A percentile compares a stretch with the other conserved stretches of the same genome.
Evolutionary conservation across 2,329 filamentous ascomycete species (phyloP).

Genomic region (Malbranchea cinnamomea): DNA sequence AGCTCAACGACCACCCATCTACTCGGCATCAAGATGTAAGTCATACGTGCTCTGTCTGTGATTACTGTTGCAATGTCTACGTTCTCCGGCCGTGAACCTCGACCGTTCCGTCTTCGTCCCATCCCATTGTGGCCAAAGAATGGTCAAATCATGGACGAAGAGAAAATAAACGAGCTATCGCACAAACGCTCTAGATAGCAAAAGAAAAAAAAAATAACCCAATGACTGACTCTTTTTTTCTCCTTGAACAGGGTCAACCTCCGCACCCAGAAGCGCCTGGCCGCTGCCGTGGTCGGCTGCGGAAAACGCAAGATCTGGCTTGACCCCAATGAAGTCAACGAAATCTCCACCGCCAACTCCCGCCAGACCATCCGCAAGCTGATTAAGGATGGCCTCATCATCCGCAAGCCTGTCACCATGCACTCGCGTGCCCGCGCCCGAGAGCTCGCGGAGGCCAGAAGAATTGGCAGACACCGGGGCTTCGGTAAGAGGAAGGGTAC

Average conservation of each 20-base stretch:
- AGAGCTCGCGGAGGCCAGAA: slow-evolving; percentile 84
- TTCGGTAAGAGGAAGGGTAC: slow-evolving; percentile 99
- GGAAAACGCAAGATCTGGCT: slow-evolving; percentile 99
- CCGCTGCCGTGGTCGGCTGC: slow-evolving; percentile 95
- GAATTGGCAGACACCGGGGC: slow-evolving; percentile 93
- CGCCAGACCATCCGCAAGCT: slow-evolving; percentile 99
- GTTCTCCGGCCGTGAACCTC: too few species aligned
- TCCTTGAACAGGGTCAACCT: slow-evolving; percentile 76
- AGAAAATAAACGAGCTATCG: too few species aligned
- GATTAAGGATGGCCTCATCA: slow-evolving; percentile 98
- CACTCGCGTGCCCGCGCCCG: slow-evolving; percentile 95
- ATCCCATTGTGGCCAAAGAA: too few species aligned
- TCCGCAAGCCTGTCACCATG: slow-evolving; percentile 99
- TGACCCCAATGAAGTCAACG: slow-evolving; percentile 96
- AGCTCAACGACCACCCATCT: slow-evolving; percentile 11
- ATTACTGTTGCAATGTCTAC: too few species aligned
- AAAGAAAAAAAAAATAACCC: too few species aligned
- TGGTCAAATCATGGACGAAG: too few species aligned
- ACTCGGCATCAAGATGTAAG: slow-evolving; percentile 14
- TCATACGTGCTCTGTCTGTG: slow-evolving; percentile 3
- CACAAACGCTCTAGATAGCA: too few species aligned
- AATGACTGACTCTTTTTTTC: slow-evolving; percentile 15
- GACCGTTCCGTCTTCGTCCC: too few species aligned
- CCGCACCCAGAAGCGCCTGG: slow-evolving; percentile 99
- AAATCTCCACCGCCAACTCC: slow-evolving; percentile 99